Base-by-base conservation (phyloP, 768 basidiomycete genomes). In the Neoboletus magnificus region DNA sequence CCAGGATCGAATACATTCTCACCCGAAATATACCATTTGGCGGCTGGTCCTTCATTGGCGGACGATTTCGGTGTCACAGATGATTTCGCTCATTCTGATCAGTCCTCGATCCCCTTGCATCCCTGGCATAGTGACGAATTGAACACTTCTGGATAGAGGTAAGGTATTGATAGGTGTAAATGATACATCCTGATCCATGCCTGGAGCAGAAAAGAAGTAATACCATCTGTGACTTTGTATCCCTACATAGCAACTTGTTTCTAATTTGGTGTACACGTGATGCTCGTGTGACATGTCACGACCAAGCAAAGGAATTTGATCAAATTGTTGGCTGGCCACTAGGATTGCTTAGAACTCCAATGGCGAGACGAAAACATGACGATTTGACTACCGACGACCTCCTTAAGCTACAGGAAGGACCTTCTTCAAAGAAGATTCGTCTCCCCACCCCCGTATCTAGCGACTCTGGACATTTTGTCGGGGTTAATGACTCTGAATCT, bases 331-430 rank as follows among this genome's bases (percentile, higher is more conserved):
- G 16, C 12, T 32, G 12, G n/a, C 50, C n/a, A n/a, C n/a, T 53
- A 10, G 22, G n/a, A 23, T 30, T 29, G 12, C 25, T 8, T 13
- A n/a, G 8, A 33, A 42, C 22, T 12, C 6, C 40, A 13, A 69
- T 64, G 67, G 25, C 46, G n/a, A 60, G 39, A 62, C 58, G 40
- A 46, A 62, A 52, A 45, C 46, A 58, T 22, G 58, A 60, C 41
- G 57, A 64, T 0, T 52, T 77, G 25, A 77, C 76, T 36, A 66
- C 74, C 0, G 82, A 82, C 55, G 81, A 82, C 44, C 68, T 82
- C 9, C 70, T 82, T 46, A 75, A 72, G 56, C 66, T 70, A 48
- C 76, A 77, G 58, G 82, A 84, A 56, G 75, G 71, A 35, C 72
- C 69, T 22, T 59, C 65, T 1, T 54, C 62, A 3, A 82, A 84